Base-by-base conservation (phyloP, 2,329 filamentous ascomycete genomes). In the Parascedosporium putredinis region DNA sequence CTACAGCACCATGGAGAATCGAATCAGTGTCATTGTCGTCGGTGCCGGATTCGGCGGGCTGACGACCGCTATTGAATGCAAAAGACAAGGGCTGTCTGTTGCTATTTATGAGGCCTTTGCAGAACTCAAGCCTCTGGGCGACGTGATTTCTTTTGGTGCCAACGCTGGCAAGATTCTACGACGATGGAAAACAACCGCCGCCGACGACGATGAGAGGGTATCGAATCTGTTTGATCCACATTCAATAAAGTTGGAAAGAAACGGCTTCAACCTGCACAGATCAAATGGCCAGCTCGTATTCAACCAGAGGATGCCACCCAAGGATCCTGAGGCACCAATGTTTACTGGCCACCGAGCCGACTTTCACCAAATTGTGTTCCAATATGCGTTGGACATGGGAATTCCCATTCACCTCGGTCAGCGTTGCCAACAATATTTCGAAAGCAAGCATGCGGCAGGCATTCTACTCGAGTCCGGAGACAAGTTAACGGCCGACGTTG, bases 341-440 rank as follows among this genome's bases (percentile, higher is more conserved):
- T 76, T 80, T 57, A 81, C 81, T 47, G 78, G 78, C 0, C 78
- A 82, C 55, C 62, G 78, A 22, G 78, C 78, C n/a, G 78, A 81
- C 60, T 64, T 81, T 49, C 78, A 82, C 54, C 66, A 73, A 45
- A 71, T 80, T 9, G 69, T 81, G 3, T 80, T 79, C 51, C 71
- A 76, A 31, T 75, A 81, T 54, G 77, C 76, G 1, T 67, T 67
- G 31, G 68, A 79, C 47, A 62, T 79, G 7, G 67, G 67, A 0
- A 78, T 81, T 44, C 70, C 75, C 0, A 78, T 81, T 31, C 68
- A 76, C 49, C 65, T 81, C 3, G 73, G 71, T 3, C 66, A 73
- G 16, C 64, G 62, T 7, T 73, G 79, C 1, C 61, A 66, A 47
- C 66, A 74, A 47, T 81, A 81, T 55, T 75, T 75, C 53, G 78